These are phyloP conservation scores for Recurvomyces mirabilis DNA, from an alignment of 495 filamentous ascomycete genomes.

Conservation along the genomic window DNA sequence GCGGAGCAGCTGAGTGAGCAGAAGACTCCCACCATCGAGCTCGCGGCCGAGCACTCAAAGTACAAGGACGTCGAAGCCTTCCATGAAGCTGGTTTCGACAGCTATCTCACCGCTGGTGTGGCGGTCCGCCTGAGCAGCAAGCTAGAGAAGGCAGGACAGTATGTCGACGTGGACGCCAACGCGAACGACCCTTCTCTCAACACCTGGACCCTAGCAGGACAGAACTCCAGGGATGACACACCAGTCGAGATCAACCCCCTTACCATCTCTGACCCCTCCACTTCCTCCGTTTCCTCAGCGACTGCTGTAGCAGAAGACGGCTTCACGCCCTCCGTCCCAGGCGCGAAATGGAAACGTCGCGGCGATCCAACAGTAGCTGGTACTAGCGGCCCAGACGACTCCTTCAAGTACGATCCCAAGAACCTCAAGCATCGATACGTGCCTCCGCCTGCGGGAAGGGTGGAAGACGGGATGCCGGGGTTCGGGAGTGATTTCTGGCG, in stretches of 20 bases:
- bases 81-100: constrained; percentile 68
- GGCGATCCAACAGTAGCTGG: constrained; percentile 11
- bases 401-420: constrained; percentile 2
- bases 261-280: too few relatives aligned
- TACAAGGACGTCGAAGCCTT: constrained; percentile 34
- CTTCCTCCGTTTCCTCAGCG: too few relatives aligned
- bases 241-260: too few relatives aligned
- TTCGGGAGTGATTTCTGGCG: constrained; percentile 48
- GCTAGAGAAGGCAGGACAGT: constrained; percentile 32
- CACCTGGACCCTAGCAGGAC: too few relatives aligned
- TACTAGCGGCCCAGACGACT: constrained; percentile 2
- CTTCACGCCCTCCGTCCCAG: constrained; percentile 13
- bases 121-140: constrained; percentile 50
- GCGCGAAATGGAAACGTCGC: constrained; percentile 12
- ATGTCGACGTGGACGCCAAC: constrained; percentile 7
- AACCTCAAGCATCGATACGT: constrained; percentile 6
- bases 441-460: not conserved
- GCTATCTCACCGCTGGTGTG: constrained; percentile 54
- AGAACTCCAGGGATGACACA: too few relatives aligned
- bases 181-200: not conserved
- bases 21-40: constrained; percentile 36
- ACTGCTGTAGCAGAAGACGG: too few relatives aligned
- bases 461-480: constrained; percentile 35
- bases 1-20: constrained; percentile 33
- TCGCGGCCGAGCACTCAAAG: constrained; percentile 36